Evolutionary conservation across 2,329 filamentous ascomycete species (phyloP).

Genomic region (Scedosporium apiospermum): DNA sequence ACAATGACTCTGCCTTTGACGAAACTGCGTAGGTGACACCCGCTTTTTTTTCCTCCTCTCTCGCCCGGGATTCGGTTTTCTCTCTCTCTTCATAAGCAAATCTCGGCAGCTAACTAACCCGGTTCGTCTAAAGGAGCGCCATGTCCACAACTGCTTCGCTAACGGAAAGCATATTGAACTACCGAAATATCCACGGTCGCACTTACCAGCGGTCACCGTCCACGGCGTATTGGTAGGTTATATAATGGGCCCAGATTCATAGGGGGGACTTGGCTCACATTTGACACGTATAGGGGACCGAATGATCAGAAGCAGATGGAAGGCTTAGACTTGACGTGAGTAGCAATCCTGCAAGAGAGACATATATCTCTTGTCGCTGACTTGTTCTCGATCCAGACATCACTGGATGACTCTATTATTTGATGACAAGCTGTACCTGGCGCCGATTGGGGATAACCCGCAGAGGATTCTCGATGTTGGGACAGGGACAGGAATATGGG

Average conservation of each 20-base stretch:
- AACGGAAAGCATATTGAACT: constrained; percentile 20
- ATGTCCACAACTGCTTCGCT: constrained; percentile 20
- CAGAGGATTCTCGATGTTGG: constrained; percentile 34
- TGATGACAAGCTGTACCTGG: constrained; percentile 15
- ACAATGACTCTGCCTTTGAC: constrained; percentile 16
- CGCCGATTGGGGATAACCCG: constrained; percentile 14
- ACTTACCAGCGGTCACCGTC: constrained; percentile 16
- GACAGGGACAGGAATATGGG: constrained; percentile 49
- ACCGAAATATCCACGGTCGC: constrained; percentile 18
- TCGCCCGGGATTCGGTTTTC: neutral
- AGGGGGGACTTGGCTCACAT: neutral
- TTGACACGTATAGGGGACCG: constrained; percentile 13
- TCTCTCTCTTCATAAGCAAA: neutral
- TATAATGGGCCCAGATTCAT: constrained; percentile 6
- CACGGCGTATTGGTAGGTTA: constrained; percentile 17
- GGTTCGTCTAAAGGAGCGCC: neutral
- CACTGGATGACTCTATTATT: constrained; percentile 15
- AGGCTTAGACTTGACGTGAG: constrained; percentile 15
- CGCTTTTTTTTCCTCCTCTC: neutral
- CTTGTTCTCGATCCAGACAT: constrained; percentile 10
- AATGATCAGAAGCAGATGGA: constrained; percentile 18
- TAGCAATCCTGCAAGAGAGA: neutral
- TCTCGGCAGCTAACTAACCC: neutral
- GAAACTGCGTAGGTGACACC: constrained; percentile 6
- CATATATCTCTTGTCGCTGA: neutral